Evolutionary conservation across 1,284 basidiomycete genomes (phyloP).

Genomic region (Sporisorium reilianum): DNA sequence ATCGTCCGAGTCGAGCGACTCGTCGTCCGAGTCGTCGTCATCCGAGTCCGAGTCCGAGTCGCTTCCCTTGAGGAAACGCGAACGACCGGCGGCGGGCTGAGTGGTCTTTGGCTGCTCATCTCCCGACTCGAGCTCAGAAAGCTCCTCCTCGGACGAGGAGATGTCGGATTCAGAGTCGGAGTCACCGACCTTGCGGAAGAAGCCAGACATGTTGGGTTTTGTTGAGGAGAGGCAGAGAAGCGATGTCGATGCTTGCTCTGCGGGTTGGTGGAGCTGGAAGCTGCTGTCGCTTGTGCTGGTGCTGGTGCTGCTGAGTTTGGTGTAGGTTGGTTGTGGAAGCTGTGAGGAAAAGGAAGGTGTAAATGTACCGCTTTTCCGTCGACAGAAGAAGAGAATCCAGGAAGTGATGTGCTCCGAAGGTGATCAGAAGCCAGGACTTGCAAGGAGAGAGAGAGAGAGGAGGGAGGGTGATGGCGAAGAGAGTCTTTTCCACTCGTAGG

Average conservation of each 20-base stretch:
- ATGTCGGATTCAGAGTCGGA: conserved; percentile 69
- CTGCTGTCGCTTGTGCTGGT: not conserved
- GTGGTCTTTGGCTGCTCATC: conserved; percentile 60
- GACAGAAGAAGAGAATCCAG: conserved; percentile 27
- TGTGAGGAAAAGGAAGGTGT: conserved; percentile 51
- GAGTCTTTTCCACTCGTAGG: not conserved
- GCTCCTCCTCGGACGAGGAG: conserved; percentile 66
- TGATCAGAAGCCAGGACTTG: conserved; percentile 36
- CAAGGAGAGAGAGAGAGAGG: conserved; percentile 21
- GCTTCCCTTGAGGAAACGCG: conserved; percentile 55
- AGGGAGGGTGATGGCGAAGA: conserved; percentile 39
- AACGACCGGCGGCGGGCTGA: conserved; percentile 50
- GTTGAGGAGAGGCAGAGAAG: conserved; percentile 27
- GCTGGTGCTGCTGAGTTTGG: not conserved
- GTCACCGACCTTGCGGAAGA: conserved; percentile 67
- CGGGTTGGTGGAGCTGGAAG: conserved; percentile 1
- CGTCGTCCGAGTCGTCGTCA: conserved; percentile 51
- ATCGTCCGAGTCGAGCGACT: conserved; percentile 55
- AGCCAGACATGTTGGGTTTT: conserved; percentile 61
- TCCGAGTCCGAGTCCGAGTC: conserved; percentile 58
- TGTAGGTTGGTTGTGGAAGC: conserved; percentile 11
- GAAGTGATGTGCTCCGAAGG: conserved; percentile 32
- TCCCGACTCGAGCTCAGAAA: conserved; percentile 64
- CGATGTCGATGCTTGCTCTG: conserved; percentile 26
- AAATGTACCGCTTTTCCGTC: conserved; percentile 45